Base-by-base conservation (phyloP, 2,329 filamentous ascomycete species). In the Coleophoma eucalyptorum region DNA sequence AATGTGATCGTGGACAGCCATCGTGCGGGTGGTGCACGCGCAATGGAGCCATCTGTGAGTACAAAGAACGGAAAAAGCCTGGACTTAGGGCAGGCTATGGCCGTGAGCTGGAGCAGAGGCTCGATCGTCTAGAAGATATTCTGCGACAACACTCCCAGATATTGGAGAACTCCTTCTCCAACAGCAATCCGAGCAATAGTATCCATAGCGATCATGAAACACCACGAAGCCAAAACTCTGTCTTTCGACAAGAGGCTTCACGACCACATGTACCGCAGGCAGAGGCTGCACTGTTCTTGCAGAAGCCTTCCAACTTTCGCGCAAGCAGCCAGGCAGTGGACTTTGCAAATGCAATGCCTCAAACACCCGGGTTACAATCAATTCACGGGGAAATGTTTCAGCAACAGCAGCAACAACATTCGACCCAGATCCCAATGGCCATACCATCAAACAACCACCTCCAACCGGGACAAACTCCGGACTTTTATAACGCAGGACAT, bases 1-100 rank as follows among this genome's bases (percentile, higher is more conserved):
- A 87, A 77, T 89, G 86, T 68, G 87, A 92, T 68, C 81, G 89
- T 34, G 84, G 83, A 5, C 86, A 90, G 61, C 88, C 88, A 2
- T 81, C 83, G 5, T 87, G 83, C 60, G 82, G 83, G 46, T 86
- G 83, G 83, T 86, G 83, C 60, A 80, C 70, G 56, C 80, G 81
- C 51, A 86, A 87, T 66, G 76, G 76, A 32, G 80, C 80, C 31
- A 65, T 70, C 16, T 87, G 83, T 69, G 83, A 86, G 63, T 87
- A 87, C 68, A 86, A 84, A 62, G 83, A 86, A 61, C 76, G 83
- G 49, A 86, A 86, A 69, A 85, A 86, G 61, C 83, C 83, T 8
- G 83, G 83, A 0, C 67, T 86, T 31, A 58, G 65, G 52, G 83
- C 83, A 33, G 83, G 83, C 15, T 90, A 90, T 65, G 86, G 86